Evolutionary conservation across 2,329 filamentous ascomycete genomes (phyloP), one percentile per base, ranked within the genome.

Genomic region (Aspergillus nomiae): DNA sequence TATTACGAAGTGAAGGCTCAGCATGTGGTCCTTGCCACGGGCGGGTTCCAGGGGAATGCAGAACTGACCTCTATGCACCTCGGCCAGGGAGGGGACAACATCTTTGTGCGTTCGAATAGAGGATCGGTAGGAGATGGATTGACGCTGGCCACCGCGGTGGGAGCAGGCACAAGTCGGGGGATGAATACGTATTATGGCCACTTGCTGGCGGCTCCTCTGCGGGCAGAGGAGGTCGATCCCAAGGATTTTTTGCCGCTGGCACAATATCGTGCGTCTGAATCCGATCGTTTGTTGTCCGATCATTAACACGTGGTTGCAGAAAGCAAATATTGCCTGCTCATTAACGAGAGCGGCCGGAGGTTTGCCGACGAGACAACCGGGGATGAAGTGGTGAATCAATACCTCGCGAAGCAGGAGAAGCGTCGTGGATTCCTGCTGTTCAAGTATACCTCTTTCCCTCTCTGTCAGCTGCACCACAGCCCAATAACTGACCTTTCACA

Each of bases 151-250:
- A 48, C 61, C 0, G 59, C 54, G n/a, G 69, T 60, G 14, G 71
- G 71, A 32, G 70, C 71, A 19, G 69, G 66, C 19, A 69, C 67
- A 8, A 74, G 70, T 45, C 63, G 69, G 9, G 71, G 70, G 8
- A 70, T 73, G 69, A 66, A 67, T 24, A 74, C 67, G 1, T 74
- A 68, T 57, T 74, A 74, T 41, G 71, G 71, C 16, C 71, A 73
- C 53, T 61, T 74, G 1, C 46, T 74, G 28, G 68, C 71, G 21
- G 71, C 71, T 1, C 71, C 71, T 32, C 51, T 74, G 6, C 59
- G 65, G 12, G 48, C 63, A 11, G 67, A 71, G 26, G 62, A 69
- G 12, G 70, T 72, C 6, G 57, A 68, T 28, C 71, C 70, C 1
- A 64, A 66, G 26, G 69, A 74, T 12, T 74, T 65, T 46, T 59